These are phyloP conservation scores for Lentinula aciculospora DNA, from an alignment of 768 basidiomycete species.

Conservation along the genomic window DNA sequence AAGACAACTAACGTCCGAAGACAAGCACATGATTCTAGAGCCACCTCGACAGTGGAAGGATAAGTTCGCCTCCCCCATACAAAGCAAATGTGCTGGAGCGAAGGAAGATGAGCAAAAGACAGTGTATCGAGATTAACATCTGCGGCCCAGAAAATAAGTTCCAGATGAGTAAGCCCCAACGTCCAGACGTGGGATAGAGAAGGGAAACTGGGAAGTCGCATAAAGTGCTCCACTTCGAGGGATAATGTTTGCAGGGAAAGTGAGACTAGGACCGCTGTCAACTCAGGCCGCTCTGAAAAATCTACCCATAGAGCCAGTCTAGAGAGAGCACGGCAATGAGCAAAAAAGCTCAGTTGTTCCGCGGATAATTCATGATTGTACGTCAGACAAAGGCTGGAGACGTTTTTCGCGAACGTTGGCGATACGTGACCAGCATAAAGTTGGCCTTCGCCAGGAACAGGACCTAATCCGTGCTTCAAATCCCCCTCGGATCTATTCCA, in stretches of 20 bases:
- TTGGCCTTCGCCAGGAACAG: neutral
- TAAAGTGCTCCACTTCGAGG: conserved; percentile 2
- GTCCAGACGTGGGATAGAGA: neutral
- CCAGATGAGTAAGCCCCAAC: conserved; percentile 1
- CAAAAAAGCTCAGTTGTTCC: neutral
- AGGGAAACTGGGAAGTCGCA: neutral
- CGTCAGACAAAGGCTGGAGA: conserved; percentile 6
- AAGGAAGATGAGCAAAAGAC: neutral
- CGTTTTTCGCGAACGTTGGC: neutral
- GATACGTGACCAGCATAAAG: conserved; percentile 3
- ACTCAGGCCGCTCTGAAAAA: neutral
- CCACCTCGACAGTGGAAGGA: neutral
- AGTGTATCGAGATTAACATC: neutral
- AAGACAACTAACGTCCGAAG: neutral
- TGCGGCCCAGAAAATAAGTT: conserved; percentile 3
- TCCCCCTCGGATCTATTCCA: conserved; percentile 5
- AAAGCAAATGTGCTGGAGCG: conserved; percentile 4
- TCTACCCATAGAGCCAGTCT: conserved; percentile 5
- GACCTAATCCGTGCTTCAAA: conserved; percentile 1
- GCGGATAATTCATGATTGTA: conserved; percentile 1
- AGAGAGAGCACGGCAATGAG: neutral
- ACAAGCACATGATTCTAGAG: neutral
- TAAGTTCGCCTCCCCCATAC: neutral
- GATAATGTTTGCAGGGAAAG: neutral
- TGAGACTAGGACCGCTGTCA: neutral